Percentiles rank a stretch among this genome's conserved stretches.
Conservation (phyloP, 306 rosid genomes). For the Astragalus glycyphyllos region DNA sequence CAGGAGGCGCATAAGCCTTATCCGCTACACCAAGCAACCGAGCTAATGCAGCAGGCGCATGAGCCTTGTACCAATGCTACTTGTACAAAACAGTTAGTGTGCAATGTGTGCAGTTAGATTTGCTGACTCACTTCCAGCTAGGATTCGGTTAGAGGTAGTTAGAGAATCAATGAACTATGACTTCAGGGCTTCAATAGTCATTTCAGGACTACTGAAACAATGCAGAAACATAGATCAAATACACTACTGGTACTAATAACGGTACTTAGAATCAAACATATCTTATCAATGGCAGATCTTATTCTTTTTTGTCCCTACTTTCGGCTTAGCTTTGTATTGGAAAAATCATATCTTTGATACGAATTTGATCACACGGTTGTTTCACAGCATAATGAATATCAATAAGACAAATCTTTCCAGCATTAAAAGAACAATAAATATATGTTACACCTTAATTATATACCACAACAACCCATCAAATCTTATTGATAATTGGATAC, state of each 20-base stretch:
- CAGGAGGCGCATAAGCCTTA: too few species aligned
- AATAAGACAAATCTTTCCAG: constrained; percentile 39
- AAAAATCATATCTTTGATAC: constrained; percentile 27
- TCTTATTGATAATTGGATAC: constrained; percentile 43
- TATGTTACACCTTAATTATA: constrained; percentile 34
- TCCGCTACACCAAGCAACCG: too few species aligned
- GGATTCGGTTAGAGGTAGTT: not conserved
- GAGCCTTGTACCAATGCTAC: too few species aligned
- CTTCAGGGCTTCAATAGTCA: constrained; percentile 37
- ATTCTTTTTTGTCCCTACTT: constrained; percentile 48
- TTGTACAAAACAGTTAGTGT: too few species aligned
- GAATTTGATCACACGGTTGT: constrained; percentile 4
- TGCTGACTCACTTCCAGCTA: too few species aligned
- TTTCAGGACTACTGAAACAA: too few species aligned
- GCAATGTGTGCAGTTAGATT: too few species aligned
- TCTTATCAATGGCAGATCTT: constrained; percentile 45
- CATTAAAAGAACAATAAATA: constrained; percentile 37
- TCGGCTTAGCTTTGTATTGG: constrained; percentile 35
- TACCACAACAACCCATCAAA: constrained; percentile 38
- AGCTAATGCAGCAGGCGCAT: too few species aligned
- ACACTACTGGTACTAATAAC: constrained; percentile 8
- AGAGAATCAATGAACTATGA: not conserved
- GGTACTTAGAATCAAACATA: constrained; percentile 45
- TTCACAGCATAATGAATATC: constrained; percentile 31
- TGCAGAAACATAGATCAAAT: not conserved